Conservation (phyloP, 2,329 filamentous ascomycete species). For the Neofusicoccum cordaticola region DNA sequence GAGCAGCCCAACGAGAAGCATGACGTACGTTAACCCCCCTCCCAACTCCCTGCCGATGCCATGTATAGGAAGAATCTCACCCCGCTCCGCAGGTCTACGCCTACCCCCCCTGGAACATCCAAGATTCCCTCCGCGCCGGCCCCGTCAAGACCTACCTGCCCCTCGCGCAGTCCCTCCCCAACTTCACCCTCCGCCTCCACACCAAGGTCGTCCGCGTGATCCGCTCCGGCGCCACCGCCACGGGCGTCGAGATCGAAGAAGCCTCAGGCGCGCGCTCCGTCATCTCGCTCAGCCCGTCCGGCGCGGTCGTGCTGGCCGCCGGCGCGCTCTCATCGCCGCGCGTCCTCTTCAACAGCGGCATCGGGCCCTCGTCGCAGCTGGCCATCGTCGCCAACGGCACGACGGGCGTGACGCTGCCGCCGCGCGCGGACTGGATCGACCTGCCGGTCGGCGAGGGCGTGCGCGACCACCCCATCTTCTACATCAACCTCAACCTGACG, state of each 20-base stretch:
- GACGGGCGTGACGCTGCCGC: slow-evolving; percentile 44
- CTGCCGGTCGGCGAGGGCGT: slow-evolving; percentile 51
- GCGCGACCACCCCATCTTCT: slow-evolving; percentile 46
- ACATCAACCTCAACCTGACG: slow-evolving; percentile 26
- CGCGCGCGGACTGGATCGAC: slow-evolving; percentile 47
- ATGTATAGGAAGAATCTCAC: not conserved
- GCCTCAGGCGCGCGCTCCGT: slow-evolving; percentile 58
- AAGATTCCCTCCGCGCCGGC: slow-evolving; percentile 51
- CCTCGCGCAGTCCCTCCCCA: slow-evolving; percentile 55
- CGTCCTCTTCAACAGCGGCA: slow-evolving; percentile 66
- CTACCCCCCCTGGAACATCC: slow-evolving; percentile 17
- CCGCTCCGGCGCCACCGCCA: slow-evolving; percentile 60
- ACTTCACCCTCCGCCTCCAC: slow-evolving; percentile 68
- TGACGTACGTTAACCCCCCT: slow-evolving; percentile 51
- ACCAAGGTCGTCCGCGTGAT: slow-evolving; percentile 65
- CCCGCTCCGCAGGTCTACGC: slow-evolving; percentile 52
- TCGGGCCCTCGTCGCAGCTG: slow-evolving; percentile 56
- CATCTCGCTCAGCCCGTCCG: slow-evolving; percentile 58
- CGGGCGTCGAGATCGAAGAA: slow-evolving; percentile 66
- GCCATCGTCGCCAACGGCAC: slow-evolving; percentile 39
- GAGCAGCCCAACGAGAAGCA: slow-evolving; percentile 62
- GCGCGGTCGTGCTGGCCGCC: slow-evolving; percentile 65
- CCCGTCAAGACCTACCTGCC: slow-evolving; percentile 71
- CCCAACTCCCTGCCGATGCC: slow-evolving; percentile 63
- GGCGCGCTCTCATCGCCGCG: slow-evolving; percentile 69